Evolutionary conservation across 768 basidiomycete genomes (phyloP), one percentile per base, ranked within the genome.

Genomic region (Leccinellum rugosiceps): DNA sequence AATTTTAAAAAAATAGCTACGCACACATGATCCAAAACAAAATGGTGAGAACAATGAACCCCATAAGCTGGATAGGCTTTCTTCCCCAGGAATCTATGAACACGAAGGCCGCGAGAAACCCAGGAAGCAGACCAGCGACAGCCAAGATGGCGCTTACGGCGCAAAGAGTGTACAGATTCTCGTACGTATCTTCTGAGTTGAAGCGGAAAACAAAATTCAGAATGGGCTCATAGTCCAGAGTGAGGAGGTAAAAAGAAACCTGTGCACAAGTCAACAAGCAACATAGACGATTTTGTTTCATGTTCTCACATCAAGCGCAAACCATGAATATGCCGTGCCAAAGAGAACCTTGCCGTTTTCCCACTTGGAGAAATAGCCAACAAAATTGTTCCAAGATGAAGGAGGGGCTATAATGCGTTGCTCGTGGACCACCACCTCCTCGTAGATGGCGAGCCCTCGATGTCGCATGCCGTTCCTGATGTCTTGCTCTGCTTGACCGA

Each of bases 221-320:
- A 21, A 56, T 30, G 6, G 3, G 1, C 14, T 53, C 51, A 1
- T 84, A 88, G 76, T 94, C 92, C 46, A 95, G 79, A 47, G 89
- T 86, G 31, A 94, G 80, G 47, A 88, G 88, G 72, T 94, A 93
- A 77, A 91, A 93, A 6, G 90, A 88, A 53, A 94, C 82, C 83
- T 88, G 47, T 25, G 59, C 44, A 15, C 35, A 44, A 8, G 41
- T 60, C 21, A 46, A 25, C 14, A 45, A 14, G 8, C 2, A 14
- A 11, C 21, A 38, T 13, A n/a, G 9, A 31, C 6, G 25, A 28
- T 32, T 4, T 43, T 21, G 44, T 43, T 6, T 21, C 2, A 73
- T 74, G 63, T 88, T 86, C 86, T 52, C 44, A 85, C 85, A 58
- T 90, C 90, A 13, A 92, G 80, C 5, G 90, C 91, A 63, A 94